These are phyloP conservation scores for Colletotrichum orchidophilum DNA, from an alignment of 2,329 filamentous ascomycete genomes.

Conservation along the genomic window DNA sequence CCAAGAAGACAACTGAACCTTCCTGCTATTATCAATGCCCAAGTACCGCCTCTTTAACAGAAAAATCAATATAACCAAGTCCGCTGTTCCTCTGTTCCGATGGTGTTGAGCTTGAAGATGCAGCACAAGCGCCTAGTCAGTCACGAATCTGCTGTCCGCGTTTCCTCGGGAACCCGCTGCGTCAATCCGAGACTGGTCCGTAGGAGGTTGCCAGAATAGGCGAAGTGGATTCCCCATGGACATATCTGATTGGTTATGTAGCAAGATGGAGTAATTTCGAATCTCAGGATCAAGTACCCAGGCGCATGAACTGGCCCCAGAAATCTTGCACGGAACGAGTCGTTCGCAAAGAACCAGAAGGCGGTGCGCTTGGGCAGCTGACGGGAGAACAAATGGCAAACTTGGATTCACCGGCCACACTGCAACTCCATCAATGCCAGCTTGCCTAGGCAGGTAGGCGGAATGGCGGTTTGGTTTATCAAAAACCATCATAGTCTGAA, in stretches of 20 bases:
- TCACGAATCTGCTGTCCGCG: neutral
- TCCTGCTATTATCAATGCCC: too few species aligned
- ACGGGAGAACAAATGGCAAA: neutral
- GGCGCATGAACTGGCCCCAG: neutral
- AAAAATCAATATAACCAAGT: too few species aligned
- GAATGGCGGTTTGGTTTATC: neutral
- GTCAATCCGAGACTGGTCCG: neutral
- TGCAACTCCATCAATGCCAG: neutral
- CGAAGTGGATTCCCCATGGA: neutral
- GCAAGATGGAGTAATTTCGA: neutral
- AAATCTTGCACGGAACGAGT: neutral
- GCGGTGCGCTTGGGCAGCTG: neutral
- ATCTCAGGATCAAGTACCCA: neutral
- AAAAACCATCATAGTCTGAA: neutral
- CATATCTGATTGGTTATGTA: neutral
- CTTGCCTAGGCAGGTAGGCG: neutral
- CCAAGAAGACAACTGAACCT: too few species aligned
- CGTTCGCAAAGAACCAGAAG: neutral
- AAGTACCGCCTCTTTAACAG: too few species aligned
- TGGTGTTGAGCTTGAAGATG: too few species aligned
- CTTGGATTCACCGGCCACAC: neutral
- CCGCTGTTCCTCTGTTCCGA: too few species aligned
- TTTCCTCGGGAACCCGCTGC: neutral
- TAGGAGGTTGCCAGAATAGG: slow-evolving; percentile 3
- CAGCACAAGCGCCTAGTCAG: too few species aligned